A percentile compares a stretch with the other conserved stretches of the same genome.
These are phyloP conservation scores for Boletus bicolor DNA, from an alignment of 768 basidiomycete genomes.

Conservation along the genomic window DNA sequence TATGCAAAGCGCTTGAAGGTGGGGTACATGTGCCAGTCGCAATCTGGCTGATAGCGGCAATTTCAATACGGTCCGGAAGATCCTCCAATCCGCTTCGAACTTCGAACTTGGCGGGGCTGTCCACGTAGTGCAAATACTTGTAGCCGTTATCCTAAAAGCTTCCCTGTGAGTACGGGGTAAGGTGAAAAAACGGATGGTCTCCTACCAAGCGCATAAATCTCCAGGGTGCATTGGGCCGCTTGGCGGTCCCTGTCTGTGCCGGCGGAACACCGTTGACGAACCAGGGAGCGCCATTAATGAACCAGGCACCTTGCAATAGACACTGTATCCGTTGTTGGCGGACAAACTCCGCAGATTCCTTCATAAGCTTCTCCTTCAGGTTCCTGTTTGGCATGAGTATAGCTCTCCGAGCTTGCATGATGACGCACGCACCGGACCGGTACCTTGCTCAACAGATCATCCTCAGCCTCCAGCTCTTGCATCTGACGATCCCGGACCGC, in stretches of 20 bases:
- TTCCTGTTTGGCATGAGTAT: constrained; percentile 48
- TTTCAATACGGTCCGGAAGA: constrained; percentile 81
- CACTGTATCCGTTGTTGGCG: constrained; percentile 86
- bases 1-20: constrained; percentile 61
- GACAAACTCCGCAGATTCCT: constrained; percentile 88
- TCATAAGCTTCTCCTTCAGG: constrained; percentile 79
- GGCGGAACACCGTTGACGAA: constrained; percentile 76
- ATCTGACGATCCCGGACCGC: constrained; percentile 85
- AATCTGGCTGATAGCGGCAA: constrained; percentile 76
- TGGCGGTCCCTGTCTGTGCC: constrained; percentile 38
- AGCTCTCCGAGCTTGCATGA: not conserved
- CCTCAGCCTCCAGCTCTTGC: constrained; percentile 85
- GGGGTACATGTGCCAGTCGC: constrained; percentile 69
- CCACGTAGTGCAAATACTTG: constrained; percentile 83
- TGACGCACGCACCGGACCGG: constrained; percentile 66
- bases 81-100: constrained; percentile 83
- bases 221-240: constrained; percentile 69
- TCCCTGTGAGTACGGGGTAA: not conserved
- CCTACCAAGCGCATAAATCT: constrained; percentile 81
- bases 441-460: constrained; percentile 81
- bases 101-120: constrained; percentile 74
- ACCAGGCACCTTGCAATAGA: constrained; percentile 88
- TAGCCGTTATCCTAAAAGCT: constrained; percentile 64
- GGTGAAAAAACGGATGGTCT: not conserved
- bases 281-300: constrained; percentile 83